Base-by-base conservation (phyloP, 148 eudicot species). In the Dianthus caryophyllus region DNA sequence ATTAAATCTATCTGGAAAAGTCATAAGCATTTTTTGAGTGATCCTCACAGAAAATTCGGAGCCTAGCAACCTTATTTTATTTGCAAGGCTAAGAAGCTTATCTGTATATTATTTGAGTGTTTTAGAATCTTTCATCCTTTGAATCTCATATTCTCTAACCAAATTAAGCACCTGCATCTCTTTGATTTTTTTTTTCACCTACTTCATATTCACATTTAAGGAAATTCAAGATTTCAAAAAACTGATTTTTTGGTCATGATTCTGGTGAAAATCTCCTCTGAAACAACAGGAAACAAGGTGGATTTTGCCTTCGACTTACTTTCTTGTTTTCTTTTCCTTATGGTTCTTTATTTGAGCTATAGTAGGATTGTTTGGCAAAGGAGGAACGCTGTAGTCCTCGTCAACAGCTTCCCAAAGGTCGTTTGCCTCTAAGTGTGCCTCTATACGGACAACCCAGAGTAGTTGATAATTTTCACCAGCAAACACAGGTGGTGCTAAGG, bases 131-230 rank as follows among this genome's bases (percentile, higher is more conserved):
- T 33, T 33, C 38, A 33, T 33, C 38, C 7, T 33, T 7, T 33
- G 38, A 3, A 33, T 33, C 38, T 33, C 38, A 7, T 2, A 33
- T 7, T 33, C 38, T 2, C 38, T 3, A 33, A 33, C 38, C 38
- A 33, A 33, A 33, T 33, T 33, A 3, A 33, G 7, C 38, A 7
- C 38, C 7, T 33, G 38, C 38, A 33, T 33, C 7, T 7, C 38
- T 33, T 33, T 33, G 7, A 33, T 3, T 33, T 7, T n/a, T n/a
- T n/a, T n/a, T 33, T 33, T 33, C 38, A 33, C 62, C 64, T 46
- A 69, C 72, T 58, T 14, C 59, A 25, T 70, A 74, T 48, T 74
- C 65, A 0, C 0, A 44, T 47, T 75, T 68, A 14, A 68, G 58
- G 26, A 39, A 75, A 21, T 76, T 73, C 71, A 56, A 66, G 14